A percentile compares a stretch with the other conserved stretches of the same genome.
These are phyloP conservation scores for Tricholoma furcatifolium DNA, from an alignment of 768 basidiomycete genomes.

Conservation along the genomic window DNA sequence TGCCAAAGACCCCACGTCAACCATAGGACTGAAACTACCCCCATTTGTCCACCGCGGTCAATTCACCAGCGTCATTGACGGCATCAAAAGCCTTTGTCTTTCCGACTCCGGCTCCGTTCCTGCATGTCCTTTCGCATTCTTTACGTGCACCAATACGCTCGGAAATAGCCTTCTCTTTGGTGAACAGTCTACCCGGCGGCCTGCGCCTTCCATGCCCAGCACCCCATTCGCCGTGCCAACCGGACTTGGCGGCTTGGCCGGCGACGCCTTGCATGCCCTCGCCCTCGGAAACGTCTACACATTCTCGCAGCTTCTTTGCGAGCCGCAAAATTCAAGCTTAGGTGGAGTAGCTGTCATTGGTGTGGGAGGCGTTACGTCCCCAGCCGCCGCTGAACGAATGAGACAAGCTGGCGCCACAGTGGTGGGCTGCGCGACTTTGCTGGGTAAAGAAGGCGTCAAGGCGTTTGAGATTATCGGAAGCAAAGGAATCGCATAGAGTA, in stretches of 20 bases:
- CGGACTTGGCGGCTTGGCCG: constrained; percentile 70
- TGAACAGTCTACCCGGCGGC: constrained; percentile 39
- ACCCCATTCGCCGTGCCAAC: constrained; percentile 60
- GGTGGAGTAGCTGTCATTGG: constrained; percentile 63
- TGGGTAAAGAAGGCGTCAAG: constrained; percentile 51
- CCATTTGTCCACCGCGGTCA: constrained; percentile 68
- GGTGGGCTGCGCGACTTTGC: constrained; percentile 58
- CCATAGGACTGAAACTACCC: constrained; percentile 77
- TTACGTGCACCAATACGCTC: constrained; percentile 81
- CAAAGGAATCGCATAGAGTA: neutral
- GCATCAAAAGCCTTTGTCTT: constrained; percentile 40
- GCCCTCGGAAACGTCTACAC: constrained; percentile 77
- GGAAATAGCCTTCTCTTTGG: constrained; percentile 66
- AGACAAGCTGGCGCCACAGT: constrained; percentile 68
- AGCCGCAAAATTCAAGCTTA: constrained; percentile 36
- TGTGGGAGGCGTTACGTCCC: constrained; percentile 76
- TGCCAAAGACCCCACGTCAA: constrained; percentile 50
- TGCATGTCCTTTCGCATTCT: constrained; percentile 58
- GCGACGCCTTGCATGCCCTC: constrained; percentile 71
- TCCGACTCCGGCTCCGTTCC: constrained; percentile 3
- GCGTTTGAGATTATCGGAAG: constrained; percentile 47
- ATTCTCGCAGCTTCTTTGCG: constrained; percentile 51
- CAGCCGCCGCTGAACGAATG: constrained; percentile 66
- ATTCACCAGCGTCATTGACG: constrained; percentile 52
- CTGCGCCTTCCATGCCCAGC: neutral